phyloP scores from a whole-genome alignment of 108 stramenopile species.

The Cyclotella sp. region DNA sequence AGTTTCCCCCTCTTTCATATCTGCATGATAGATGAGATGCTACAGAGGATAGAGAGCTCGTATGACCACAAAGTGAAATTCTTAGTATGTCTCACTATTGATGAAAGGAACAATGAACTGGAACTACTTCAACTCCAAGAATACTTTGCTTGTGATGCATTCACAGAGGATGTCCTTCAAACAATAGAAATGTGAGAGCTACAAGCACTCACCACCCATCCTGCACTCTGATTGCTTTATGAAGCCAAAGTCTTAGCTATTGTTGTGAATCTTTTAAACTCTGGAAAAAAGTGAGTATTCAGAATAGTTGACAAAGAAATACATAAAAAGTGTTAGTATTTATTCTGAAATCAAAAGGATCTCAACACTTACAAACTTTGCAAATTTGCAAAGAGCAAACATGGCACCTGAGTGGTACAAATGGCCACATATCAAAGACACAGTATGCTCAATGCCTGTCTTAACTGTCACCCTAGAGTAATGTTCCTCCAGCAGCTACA shows the following conservation, averaged over 20 bases:
- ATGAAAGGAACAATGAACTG: background rate
- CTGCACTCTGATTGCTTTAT: slow-evolving; percentile 6
- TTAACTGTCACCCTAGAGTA: background rate
- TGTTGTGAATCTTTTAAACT: slow-evolving; percentile 1
- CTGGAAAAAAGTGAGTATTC: slow-evolving; percentile 1
- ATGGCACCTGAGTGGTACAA: background rate
- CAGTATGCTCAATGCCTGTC: slow-evolving; percentile 1
- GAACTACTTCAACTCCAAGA: slow-evolving; percentile 9
- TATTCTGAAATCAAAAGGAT: background rate
- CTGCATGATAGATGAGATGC: too few species aligned
- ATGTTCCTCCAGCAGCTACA: background rate
- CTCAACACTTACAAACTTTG: background rate
- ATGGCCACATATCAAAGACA: background rate
- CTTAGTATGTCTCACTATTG: background rate
- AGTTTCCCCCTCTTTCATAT: too few species aligned
- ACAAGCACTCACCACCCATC: too few species aligned
- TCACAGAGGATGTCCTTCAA: background rate
- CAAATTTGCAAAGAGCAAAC: background rate
- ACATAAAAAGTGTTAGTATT: background rate
- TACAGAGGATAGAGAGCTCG: too few species aligned
- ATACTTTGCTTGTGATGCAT: too few species aligned
- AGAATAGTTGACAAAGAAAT: background rate
- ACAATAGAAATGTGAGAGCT: background rate
- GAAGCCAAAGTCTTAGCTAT: background rate
- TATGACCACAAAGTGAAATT: background rate